A percentile compares a stretch with the other conserved stretches of the same genome.
phyloP scores from a whole-genome alignment of 257 asterid genomes.

The Solanum pennellii region DNA sequence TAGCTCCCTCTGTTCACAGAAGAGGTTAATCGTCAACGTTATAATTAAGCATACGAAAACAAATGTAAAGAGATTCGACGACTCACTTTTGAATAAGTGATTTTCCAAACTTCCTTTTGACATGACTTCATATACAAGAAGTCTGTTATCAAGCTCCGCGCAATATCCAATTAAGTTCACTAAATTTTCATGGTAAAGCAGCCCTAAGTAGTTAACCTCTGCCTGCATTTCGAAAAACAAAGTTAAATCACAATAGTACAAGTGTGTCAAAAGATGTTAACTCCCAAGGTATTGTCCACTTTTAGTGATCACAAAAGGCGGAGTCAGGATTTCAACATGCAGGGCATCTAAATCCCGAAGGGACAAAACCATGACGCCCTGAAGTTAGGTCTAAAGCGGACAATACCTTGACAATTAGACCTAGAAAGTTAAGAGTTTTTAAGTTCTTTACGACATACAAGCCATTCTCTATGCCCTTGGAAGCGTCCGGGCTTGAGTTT shows the following conservation, averaged over 20 bases:
- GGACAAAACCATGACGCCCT: no score
- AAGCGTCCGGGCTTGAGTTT: slow-evolving; percentile 4
- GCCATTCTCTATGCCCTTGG: slow-evolving; percentile 17
- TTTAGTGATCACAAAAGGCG: background rate
- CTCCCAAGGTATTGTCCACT: background rate
- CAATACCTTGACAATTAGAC: background rate
- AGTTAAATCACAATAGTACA: background rate
- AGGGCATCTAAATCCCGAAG: background rate
- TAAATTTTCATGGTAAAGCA: background rate
- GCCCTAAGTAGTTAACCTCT: slow-evolving; percentile 3
- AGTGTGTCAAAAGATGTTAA: background rate
- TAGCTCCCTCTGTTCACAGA: slow-evolving; percentile 39
- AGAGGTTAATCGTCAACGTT: background rate
- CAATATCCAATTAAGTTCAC: slow-evolving; percentile 3
- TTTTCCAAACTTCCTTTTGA: slow-evolving; percentile 5
- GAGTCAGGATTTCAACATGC: background rate
- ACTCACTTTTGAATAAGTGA: slow-evolving; percentile 3
- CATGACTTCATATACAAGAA: slow-evolving; percentile 7
- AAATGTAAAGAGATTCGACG: background rate
- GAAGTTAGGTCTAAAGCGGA: background rate
- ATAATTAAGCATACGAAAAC: no score
- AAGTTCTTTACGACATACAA: background rate
- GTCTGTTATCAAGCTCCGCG: background rate
- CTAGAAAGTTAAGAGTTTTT: background rate
- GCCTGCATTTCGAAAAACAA: background rate